These are phyloP conservation scores for Fusarium sororula DNA, from an alignment of 2,329 filamentous ascomycete species.

Conservation along the genomic window DNA sequence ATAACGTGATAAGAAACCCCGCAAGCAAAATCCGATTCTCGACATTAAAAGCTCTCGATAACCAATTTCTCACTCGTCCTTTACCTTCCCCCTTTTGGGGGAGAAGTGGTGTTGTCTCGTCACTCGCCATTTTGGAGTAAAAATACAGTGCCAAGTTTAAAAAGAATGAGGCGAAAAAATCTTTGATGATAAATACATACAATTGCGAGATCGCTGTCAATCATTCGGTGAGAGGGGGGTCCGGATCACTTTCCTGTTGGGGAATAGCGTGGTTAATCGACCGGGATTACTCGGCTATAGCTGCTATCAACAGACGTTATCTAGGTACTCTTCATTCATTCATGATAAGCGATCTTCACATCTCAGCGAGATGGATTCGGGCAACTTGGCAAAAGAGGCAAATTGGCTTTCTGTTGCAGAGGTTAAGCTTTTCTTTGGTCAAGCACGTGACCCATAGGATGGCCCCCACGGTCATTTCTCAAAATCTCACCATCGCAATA, in stretches of 20 bases:
- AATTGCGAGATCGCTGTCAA: conserved; percentile 5
- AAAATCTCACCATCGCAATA: neutral
- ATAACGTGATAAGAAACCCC: conserved; percentile 66
- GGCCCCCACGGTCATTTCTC: neutral
- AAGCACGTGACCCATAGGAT: neutral
- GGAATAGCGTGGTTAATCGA: conserved; percentile 2
- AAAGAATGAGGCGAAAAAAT: conserved; percentile 12
- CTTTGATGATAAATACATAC: conserved; percentile 26
- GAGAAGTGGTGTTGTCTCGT: conserved; percentile 39
- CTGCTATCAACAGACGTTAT: neutral
- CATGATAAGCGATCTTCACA: neutral
- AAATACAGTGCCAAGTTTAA: neutral
- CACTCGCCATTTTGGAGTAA: conserved; percentile 28
- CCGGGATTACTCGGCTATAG: conserved; percentile 26
- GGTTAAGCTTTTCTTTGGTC: accelerated
- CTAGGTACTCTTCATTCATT: neutral
- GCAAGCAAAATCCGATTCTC: conserved; percentile 63
- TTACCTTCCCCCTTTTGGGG: conserved; percentile 14
- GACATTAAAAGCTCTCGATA: conserved; percentile 38
- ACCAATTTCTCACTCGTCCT: conserved; percentile 15
- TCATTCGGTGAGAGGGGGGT: conserved; percentile 24
- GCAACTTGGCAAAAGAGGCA: accelerated
- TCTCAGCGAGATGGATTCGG: neutral
- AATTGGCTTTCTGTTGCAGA: neutral
- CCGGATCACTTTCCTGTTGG: conserved; percentile 1